These are phyloP conservation scores for Onygenales sp. DNA, from an alignment of 2,329 filamentous ascomycete genomes.

Conservation along the genomic window DNA sequence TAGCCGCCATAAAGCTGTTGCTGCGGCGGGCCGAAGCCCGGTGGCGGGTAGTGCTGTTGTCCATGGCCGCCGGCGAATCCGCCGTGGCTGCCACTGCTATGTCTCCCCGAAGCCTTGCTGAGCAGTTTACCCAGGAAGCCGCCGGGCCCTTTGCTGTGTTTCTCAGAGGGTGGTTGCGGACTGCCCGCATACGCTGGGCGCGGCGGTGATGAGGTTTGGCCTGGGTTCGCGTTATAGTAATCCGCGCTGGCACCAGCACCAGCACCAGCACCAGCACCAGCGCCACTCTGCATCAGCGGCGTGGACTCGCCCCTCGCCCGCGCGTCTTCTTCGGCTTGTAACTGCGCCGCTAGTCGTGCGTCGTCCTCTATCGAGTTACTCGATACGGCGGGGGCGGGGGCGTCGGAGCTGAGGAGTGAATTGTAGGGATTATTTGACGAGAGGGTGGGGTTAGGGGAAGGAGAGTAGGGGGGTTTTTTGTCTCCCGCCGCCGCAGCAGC, in stretches of 20 bases:
- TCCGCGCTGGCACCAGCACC: background rate
- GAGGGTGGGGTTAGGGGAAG: constrained; percentile 16
- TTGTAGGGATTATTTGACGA: constrained; percentile 68
- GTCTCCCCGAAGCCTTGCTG: background rate
- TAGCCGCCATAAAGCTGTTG: background rate
- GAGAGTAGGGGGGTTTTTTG: constrained; percentile 33
- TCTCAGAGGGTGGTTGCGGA: background rate
- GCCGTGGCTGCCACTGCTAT: background rate
- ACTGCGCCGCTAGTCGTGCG: constrained; percentile 61
- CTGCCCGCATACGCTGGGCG: background rate
- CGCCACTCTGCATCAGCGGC: background rate
- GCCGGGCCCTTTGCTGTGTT: background rate
- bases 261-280: background rate
- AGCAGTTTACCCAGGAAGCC: constrained; percentile 1
- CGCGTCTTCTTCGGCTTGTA: constrained; percentile 77
- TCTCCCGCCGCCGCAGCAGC: constrained; percentile 23
- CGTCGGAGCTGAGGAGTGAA: constrained; percentile 1
- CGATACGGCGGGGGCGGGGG: background rate
- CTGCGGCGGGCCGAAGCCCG: background rate
- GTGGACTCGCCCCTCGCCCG: constrained; percentile 32
- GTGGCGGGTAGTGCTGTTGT: background rate
- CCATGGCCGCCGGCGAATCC: background rate
- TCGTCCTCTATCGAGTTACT: constrained; percentile 49
- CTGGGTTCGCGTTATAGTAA: background rate
- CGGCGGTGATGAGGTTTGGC: too few relatives aligned